Evolutionary conservation across 345 rosid genomes (phyloP), one percentile per base, ranked within the genome.

Genomic region (Citrus unshiu): DNA sequence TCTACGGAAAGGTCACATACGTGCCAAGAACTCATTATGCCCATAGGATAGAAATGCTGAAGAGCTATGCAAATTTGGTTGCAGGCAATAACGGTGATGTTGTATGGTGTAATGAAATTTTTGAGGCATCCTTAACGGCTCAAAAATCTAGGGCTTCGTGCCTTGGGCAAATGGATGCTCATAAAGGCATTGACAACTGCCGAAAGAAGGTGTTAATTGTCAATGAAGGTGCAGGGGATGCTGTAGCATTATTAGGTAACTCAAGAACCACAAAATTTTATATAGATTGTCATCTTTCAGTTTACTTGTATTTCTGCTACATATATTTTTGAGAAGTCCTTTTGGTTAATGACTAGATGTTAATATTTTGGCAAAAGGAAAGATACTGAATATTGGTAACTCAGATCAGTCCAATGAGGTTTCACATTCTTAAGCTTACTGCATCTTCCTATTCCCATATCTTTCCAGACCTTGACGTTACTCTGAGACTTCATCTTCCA

Each of bases 181-280:
- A 57, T 78, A 70, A 21, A 16, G 75, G 61, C 37, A 62, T 68
- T 3, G 58, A 72, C 46, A 71, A 73, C 73, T 62, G 72, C 77
- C 51, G 65, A 63, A 87, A 82, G 79, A 95, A 89, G 87, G 93
- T 95, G 75, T 51, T 83, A 56, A 84, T 95, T 58, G 82, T 95
- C 46, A 95, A 91, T 83, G 99, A 95, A 91, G 99, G 98, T 39
- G 94, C 97, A 3, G 93, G 93, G 64, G 95, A 90, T 83, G 85
- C 86, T 73, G 83, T 89, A 60, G 98, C 97, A 22, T 84, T 93
- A 73, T 87, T 93, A n/a, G 99, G 99, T 93, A 87, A 83, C 76
- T 46, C 34, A 19, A 66, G 39, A 37, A 39, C 34, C 27, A 18
- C 61, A 7, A 35, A 35, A 25, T 43, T 77, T 29, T 9, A 49